Conservation (phyloP, 75 land plant species). For the Pseudotsuga menziesii region DNA sequence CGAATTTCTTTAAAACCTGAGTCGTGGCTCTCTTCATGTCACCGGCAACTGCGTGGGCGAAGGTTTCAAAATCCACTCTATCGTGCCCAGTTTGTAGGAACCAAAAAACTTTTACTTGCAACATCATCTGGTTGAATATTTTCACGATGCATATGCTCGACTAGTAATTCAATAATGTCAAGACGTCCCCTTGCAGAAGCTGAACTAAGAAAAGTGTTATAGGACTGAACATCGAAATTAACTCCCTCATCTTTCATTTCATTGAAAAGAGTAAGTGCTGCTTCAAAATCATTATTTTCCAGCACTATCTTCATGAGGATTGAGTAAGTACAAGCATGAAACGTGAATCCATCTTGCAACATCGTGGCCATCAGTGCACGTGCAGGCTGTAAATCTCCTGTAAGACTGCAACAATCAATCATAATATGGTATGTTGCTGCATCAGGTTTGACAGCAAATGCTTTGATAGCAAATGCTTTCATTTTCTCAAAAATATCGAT, state of each 20-base stretch:
- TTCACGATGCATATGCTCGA: constrained; percentile 48
- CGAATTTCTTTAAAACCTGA: too few relatives aligned
- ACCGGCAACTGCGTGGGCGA: too few relatives aligned
- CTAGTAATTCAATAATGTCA: constrained; percentile 18
- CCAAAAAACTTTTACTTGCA: too few relatives aligned
- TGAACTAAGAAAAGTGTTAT: neutral
- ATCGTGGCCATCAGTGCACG: constrained; percentile 39
- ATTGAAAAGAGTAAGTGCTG: constrained; percentile 36
- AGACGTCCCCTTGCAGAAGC: neutral
- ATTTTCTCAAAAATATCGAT: constrained; percentile 41
- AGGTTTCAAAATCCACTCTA: too few relatives aligned
- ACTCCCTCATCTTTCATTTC: neutral
- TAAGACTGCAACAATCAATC: constrained; percentile 36
- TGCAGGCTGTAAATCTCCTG: constrained; percentile 25
- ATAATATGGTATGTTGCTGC: constrained; percentile 42
- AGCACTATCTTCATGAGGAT: constrained; percentile 38
- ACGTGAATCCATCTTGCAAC: constrained; percentile 43
- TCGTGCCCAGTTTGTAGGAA: too few relatives aligned
- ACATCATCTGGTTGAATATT: constrained; percentile 56
- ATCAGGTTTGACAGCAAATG: constrained; percentile 21
- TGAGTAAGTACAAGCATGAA: constrained; percentile 26
- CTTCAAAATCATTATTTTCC: constrained; percentile 29
- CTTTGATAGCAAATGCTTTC: too few relatives aligned
- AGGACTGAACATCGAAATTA: neutral
- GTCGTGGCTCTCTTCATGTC: too few relatives aligned